These are phyloP conservation scores for Coelastrella sp. DNA, from an alignment of 139 green algal species.

Conservation along the genomic window DNA sequence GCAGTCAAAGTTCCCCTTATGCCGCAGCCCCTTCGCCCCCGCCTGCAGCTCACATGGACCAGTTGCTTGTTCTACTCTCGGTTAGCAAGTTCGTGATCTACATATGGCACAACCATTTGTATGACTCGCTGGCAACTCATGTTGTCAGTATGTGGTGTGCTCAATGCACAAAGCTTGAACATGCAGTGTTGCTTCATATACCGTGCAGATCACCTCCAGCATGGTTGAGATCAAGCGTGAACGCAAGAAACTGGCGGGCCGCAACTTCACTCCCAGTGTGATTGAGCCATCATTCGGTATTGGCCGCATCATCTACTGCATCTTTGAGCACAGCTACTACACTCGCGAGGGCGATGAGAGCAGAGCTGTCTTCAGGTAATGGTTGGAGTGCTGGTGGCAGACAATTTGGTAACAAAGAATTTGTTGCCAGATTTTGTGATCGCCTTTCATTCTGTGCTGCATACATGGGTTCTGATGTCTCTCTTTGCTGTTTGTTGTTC, in stretches of 20 bases:
- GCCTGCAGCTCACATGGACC: too few relatives aligned
- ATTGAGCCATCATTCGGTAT: slow-evolving; percentile 99
- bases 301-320: slow-evolving; percentile 98
- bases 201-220: slow-evolving; percentile 44
- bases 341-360: slow-evolving; percentile 67
- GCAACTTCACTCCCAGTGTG: slow-evolving; percentile 91
- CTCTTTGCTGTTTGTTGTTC: not conserved
- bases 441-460: too few relatives aligned
- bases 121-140: too few relatives aligned
- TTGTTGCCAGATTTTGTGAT: too few relatives aligned
- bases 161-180: too few relatives aligned
- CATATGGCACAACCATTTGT: too few relatives aligned
- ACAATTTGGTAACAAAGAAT: not conserved
- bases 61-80: too few relatives aligned
- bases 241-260: slow-evolving; percentile 65
- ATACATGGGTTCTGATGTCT: too few relatives aligned
- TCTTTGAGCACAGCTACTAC: slow-evolving; percentile 99
- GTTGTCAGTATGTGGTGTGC: too few relatives aligned
- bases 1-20: too few relatives aligned
- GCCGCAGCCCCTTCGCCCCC: too few relatives aligned
- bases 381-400: not conserved
- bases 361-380: not conserved
- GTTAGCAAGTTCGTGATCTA: too few relatives aligned
- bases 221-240: slow-evolving; percentile 80
- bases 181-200: not conserved